Base-by-base conservation (phyloP, 306 rosid genomes). In the Dryas alaskensis region DNA sequence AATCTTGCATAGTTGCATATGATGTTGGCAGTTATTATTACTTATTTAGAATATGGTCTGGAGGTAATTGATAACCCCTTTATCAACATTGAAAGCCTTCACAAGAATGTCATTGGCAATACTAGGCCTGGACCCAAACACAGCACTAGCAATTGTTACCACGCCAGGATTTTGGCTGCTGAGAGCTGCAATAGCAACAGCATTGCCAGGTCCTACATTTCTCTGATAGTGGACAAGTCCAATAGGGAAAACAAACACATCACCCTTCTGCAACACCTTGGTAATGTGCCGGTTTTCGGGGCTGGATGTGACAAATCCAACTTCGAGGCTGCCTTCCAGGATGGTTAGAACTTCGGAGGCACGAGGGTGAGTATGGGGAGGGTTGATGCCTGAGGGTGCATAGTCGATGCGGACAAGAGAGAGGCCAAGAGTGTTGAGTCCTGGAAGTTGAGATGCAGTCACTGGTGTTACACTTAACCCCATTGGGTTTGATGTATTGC, bases 331-430 rank as follows among this genome's bases (percentile, higher is more conserved):
- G 12, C 86, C 86, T 72, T 83, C 83, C 4, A 83, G 50, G 44
- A 83, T 60, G 0, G 83, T 71, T 64, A 83, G 27, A 70, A 83
- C 55, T 74, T 79, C 83, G 52, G 81, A 58, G 70, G 83, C 86
- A 0, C 86, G 83, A 42, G 86, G 86, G 62, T 83, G 86, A 54
- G 81, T 83, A 79, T 83, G 86, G 10, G 83, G 86, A 60, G 86
- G 81, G 73, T 83, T 83, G 69, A 72, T 37, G 0, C 86, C 86
- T 13, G 65, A 57, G 0, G 81, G 73, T 10, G 79, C 76, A 8
- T 75, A 83, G 69, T 83, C 86, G 0, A 82, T 42, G 31, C 86
- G 80, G 0, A 73, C 73, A 2, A 82, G 77, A 12, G 86, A 82
- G 59, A 83, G 76, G 12, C 76, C 83, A 0, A 83, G 73, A 8